Evolutionary conservation across 148 eudicot genomes (phyloP).

Genomic region (Silene uniflora): DNA sequence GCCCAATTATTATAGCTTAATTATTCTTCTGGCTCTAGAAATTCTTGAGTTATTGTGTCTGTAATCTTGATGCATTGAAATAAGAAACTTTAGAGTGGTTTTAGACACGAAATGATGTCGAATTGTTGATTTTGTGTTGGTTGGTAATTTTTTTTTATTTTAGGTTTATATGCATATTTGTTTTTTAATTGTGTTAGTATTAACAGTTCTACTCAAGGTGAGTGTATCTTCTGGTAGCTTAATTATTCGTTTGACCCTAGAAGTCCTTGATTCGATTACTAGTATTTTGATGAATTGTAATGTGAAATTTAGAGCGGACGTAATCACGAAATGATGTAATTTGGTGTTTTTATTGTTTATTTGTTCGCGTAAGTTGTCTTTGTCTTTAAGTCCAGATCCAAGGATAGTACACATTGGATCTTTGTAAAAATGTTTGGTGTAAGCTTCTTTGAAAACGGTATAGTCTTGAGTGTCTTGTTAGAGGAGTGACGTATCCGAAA

Average conservation of each 20-base stretch:
- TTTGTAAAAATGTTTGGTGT: no score
- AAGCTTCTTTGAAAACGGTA: no score
- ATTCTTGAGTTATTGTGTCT: background rate
- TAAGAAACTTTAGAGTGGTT: background rate
- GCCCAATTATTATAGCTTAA: background rate
- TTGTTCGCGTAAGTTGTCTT: no score
- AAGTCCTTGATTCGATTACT: background rate
- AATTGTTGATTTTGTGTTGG: background rate
- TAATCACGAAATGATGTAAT: background rate
- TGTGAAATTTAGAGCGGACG: background rate
- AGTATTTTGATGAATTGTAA: background rate
- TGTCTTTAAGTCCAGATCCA: no score
- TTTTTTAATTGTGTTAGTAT: background rate
- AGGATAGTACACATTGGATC: no score
- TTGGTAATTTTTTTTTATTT: background rate
- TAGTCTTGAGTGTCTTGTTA: no score
- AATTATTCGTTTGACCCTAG: background rate
- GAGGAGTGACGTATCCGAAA: no score
- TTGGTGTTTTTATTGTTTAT: no score
- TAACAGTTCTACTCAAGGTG: background rate
- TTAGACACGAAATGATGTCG: background rate
- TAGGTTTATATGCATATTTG: background rate
- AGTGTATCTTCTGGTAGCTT: background rate
- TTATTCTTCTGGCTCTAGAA: background rate
- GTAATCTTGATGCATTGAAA: background rate